Base-by-base conservation (phyloP, 1,284 basidiomycete genomes). In the Pisolithus thermaeus region DNA sequence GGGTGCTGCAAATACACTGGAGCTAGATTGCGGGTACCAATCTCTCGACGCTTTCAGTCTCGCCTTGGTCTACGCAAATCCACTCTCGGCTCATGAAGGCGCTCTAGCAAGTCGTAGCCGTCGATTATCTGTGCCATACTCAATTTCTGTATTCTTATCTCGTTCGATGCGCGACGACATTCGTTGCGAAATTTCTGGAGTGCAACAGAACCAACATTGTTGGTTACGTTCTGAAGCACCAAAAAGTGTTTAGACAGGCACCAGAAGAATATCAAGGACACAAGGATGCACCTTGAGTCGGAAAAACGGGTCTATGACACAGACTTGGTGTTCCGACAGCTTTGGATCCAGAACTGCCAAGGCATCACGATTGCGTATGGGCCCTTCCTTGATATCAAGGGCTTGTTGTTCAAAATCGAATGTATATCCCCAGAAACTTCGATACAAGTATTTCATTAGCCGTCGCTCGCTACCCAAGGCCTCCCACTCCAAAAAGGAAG, bases 291-390 rank as follows among this genome's bases (percentile, higher is more conserved):
- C 78, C 71, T 77, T 78, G 20, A 57, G 62, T 20, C 56, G 58
- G 47, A 78, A 71, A 61, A 80, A 80, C 1, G 78, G 78, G 61
- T 80, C 78, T 14, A 67, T 60, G 30, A 79, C 71, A 48, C 68
- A 66, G 12, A 76, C 63, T 46, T 40, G 50, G 22, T 18, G 18
- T 9, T 45, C 12, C 11, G 41, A 28, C n/a, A 42, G 12, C 14
- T 16, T 18, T 42, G 27, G 20, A 27, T 42, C 28, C 9, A 25
- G 37, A 23, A 16, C 14, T 12, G 18, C 27, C 38, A 42, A 8
- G 28, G 36, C 44, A 3, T 11, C 36, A 35, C 49, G 51, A 28
- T 49, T 36, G 41, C 58, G 55, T 38, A 74, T 55, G 1, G 74
- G 72, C 14, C 77, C 78, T 37, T 70, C 56, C 3, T 72, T 69